phyloP scores from a whole-genome alignment of 192 early-diverging fungal genomes.

The Rhizoclosmatium globosum region DNA sequence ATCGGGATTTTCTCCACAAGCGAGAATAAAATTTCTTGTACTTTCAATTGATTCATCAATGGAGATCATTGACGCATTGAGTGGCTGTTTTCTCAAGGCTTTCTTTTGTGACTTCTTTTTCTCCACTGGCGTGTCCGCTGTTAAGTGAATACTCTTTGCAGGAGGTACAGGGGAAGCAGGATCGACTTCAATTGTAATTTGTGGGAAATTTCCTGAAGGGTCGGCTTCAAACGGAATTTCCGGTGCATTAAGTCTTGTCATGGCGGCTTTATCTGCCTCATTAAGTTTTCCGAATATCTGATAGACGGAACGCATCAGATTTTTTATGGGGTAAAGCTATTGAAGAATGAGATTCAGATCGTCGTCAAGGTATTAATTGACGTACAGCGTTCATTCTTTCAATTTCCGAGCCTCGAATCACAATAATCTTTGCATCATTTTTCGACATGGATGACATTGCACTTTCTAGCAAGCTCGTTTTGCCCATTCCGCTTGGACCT shows the following conservation, averaged over 20 bases:
- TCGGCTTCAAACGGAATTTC: not conserved
- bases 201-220: not conserved
- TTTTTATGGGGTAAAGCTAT: conserved; percentile 29
- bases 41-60: conserved; percentile 30
- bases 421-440: conserved; percentile 12
- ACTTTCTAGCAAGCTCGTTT: conserved; percentile 35
- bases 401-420: conserved; percentile 36
- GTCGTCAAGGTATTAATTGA: not conserved
- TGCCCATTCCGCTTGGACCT: conserved; percentile 43
- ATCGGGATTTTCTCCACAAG: conserved; percentile 31
- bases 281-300: conserved; percentile 1
- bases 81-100: conserved; percentile 1
- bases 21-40: conserved; percentile 24
- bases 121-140: not conserved
- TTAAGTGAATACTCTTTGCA: not conserved
- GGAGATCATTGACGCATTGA: not conserved
- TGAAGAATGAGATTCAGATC: not conserved
- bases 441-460: conserved; percentile 16
- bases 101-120: conserved; percentile 7
- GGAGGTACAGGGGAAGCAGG: not conserved
- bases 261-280: conserved; percentile 11
- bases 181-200: conserved; percentile 11
- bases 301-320: conserved; percentile 27
- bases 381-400: conserved; percentile 33
- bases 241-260: not conserved